These are phyloP conservation scores for Zoysia pacifica DNA, from an alignment of 176 grass and related monocot species.

Conservation along the genomic window DNA sequence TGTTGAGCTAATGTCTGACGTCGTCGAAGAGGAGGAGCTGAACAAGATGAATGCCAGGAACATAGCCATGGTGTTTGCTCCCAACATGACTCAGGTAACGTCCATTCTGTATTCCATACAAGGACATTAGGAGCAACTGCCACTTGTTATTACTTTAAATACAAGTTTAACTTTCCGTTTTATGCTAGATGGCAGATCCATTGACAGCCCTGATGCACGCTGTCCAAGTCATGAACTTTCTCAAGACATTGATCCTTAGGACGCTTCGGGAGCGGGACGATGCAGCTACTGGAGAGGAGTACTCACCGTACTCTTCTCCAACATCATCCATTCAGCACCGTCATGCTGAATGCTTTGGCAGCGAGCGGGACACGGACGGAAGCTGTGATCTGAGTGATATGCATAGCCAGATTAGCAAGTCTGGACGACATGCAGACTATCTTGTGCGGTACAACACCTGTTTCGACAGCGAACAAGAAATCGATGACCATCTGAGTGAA, in stretches of 20 bases:
- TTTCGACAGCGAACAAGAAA: slow-evolving; percentile 55
- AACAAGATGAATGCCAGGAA: slow-evolving; percentile 99
- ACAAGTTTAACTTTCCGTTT: slow-evolving; percentile 33
- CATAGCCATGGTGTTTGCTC: slow-evolving; percentile 93
- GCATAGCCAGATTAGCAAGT: slow-evolving; percentile 53
- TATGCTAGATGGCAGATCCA: slow-evolving; percentile 93
- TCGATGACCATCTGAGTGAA: slow-evolving; percentile 49
- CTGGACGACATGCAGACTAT: slow-evolving; percentile 47
- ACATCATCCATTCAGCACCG: slow-evolving; percentile 38
- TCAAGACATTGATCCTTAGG: slow-evolving; percentile 89
- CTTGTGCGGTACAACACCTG: slow-evolving; percentile 56
- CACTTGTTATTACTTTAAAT: background rate
- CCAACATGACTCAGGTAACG: slow-evolving; percentile 96
- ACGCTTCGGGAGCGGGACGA: slow-evolving; percentile 72
- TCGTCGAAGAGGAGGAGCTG: slow-evolving; percentile 80
- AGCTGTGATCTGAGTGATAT: slow-evolving; percentile 57
- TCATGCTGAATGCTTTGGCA: slow-evolving; percentile 41
- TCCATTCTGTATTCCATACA: background rate
- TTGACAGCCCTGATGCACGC: slow-evolving; percentile 96
- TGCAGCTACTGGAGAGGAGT: slow-evolving; percentile 48
- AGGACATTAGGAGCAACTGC: background rate
- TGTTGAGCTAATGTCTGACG: slow-evolving; percentile 86
- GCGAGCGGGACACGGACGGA: slow-evolving; percentile 46
- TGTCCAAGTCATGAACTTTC: slow-evolving; percentile 98
- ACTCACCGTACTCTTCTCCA: slow-evolving; percentile 70